These are phyloP conservation scores for Xylariales sp. DNA, from an alignment of 2,329 filamentous ascomycete genomes.

Conservation along the genomic window DNA sequence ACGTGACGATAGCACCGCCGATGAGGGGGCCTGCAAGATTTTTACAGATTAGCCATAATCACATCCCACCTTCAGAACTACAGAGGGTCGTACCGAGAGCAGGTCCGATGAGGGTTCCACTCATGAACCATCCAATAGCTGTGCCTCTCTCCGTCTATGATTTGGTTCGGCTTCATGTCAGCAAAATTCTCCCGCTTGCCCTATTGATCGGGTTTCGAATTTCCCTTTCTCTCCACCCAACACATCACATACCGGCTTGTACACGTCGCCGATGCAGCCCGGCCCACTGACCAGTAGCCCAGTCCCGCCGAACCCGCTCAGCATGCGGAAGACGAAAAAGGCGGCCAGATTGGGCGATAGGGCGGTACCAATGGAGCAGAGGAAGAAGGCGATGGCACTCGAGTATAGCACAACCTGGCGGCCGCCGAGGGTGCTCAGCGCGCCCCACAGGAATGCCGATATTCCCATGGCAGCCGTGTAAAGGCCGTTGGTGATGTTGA, in stretches of 20 bases:
- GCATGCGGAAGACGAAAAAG: constrained; percentile 65
- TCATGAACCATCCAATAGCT: constrained; percentile 1
- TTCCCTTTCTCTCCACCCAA: neutral
- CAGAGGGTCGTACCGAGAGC: constrained; percentile 3
- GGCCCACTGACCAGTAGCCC: constrained; percentile 64
- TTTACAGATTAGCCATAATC: no score
- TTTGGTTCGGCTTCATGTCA: no score
- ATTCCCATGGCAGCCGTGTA: constrained; percentile 71
- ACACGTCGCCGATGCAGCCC: constrained; percentile 49
- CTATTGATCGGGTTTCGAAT: no score
- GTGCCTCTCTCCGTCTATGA: constrained; percentile 1
- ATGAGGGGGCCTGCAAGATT: constrained; percentile 42
- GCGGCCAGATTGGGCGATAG: constrained; percentile 60
- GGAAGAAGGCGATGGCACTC: constrained; percentile 50
- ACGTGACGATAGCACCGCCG: constrained; percentile 25
- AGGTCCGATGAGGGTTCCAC: constrained; percentile 51
- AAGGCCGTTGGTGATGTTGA: constrained; percentile 65
- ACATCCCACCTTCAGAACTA: no score
- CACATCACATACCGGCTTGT: constrained; percentile 4
- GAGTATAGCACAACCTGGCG: constrained; percentile 37
- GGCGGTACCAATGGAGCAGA: constrained; percentile 62
- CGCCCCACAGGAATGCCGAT: constrained; percentile 61
- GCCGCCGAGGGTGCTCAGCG: constrained; percentile 55
- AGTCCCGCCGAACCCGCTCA: constrained; percentile 68
- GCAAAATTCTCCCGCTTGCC: no score